These are phyloP conservation scores for Xylona heveae DNA, from an alignment of 495 filamentous ascomycete genomes.

Conservation along the genomic window DNA sequence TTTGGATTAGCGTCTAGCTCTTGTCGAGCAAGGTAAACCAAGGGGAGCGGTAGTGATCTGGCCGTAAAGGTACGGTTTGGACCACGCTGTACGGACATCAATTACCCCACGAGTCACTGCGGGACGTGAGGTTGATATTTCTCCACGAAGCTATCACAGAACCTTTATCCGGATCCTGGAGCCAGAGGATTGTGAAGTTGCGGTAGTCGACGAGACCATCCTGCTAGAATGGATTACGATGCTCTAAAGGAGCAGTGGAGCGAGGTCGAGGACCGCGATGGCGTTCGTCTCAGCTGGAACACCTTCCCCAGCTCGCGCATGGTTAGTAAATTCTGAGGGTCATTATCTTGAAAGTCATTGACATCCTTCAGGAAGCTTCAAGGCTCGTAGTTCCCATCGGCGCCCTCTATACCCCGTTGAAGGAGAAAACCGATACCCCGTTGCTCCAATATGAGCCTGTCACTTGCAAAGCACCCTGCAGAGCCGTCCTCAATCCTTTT, in stretches of 20 bases:
- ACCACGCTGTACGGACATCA: no score
- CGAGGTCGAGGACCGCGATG: slow-evolving; percentile 92
- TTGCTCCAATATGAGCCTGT: slow-evolving; percentile 92
- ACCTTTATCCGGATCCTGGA: no score
- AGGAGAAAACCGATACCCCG: slow-evolving; percentile 80
- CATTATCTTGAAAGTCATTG: not conserved
- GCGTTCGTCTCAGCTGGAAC: slow-evolving; percentile 95
- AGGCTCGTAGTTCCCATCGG: slow-evolving; percentile 93
- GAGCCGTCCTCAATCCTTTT: slow-evolving; percentile 92
- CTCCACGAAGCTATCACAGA: no score
- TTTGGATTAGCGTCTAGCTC: no score
- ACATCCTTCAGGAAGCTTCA: slow-evolving; percentile 68
- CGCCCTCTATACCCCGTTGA: slow-evolving; percentile 87
- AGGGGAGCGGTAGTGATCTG: no score
- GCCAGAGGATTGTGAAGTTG: not conserved
- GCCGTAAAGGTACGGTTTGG: no score
- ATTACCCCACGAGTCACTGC: no score
- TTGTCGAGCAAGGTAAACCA: no score
- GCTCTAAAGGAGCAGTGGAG: slow-evolving; percentile 91
- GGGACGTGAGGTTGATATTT: no score
- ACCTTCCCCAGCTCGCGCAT: slow-evolving; percentile 97
- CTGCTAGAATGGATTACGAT: slow-evolving; percentile 58
- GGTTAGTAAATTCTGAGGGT: slow-evolving; percentile 26
- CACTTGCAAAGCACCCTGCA: slow-evolving; percentile 88
- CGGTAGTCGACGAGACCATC: slow-evolving; percentile 30